Percentiles rank a stretch among this genome's conserved stretches.
Conservation (phyloP, 345 rosid species). For the Melaleuca quinquenervia region DNA sequence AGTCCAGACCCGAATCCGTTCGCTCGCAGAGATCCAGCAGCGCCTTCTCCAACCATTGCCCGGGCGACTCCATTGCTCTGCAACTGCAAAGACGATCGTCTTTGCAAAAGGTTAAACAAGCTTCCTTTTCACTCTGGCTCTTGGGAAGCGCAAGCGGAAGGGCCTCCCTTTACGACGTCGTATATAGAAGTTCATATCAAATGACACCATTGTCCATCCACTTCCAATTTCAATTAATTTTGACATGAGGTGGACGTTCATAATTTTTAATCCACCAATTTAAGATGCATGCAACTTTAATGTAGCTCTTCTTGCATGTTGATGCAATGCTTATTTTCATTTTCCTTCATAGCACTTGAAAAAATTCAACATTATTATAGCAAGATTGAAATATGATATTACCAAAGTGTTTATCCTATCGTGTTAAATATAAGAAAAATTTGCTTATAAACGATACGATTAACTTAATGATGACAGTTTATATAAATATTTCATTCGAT, state of each 20-base stretch:
- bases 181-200: not conserved
- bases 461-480: not conserved
- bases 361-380: not conserved
- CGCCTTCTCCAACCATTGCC: slow-evolving; percentile 76
- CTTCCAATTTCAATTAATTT: not conserved
- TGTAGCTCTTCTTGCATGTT: too few species aligned
- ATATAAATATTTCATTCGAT: not conserved
- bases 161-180: not conserved
- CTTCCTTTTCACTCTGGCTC: not conserved
- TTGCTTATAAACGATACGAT: not conserved
- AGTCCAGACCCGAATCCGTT: slow-evolving; percentile 58
- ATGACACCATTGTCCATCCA: not conserved
- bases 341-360: too few species aligned
- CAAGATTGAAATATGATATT: not conserved
- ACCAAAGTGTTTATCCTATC: not conserved
- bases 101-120: not conserved
- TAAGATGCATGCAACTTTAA: too few species aligned
- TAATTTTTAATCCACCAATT: not conserved
- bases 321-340: too few species aligned
- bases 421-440: not conserved
- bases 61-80: slow-evolving; percentile 48
- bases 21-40: slow-evolving; percentile 55
- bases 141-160: not conserved
- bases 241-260: not conserved
- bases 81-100: not conserved